A percentile compares a stretch with the other conserved stretches of the same genome.
phyloP scores from a whole-genome alignment of 768 basidiomycete species.

The Chalciporus pseudorubinellus region DNA sequence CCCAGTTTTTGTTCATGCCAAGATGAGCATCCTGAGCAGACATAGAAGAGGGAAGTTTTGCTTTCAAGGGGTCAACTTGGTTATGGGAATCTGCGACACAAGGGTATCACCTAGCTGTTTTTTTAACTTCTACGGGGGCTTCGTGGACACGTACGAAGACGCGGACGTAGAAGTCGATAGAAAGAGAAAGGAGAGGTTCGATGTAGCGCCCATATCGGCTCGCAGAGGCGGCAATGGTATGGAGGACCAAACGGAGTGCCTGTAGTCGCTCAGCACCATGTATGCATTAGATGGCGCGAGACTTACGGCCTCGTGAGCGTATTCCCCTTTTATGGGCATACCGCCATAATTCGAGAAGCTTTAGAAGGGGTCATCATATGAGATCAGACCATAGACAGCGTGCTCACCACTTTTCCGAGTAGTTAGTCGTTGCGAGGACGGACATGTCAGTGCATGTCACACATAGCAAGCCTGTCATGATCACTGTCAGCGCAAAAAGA shows the following conservation, averaged over 20 bases:
- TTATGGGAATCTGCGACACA: neutral
- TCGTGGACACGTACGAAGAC: slow-evolving; percentile 80
- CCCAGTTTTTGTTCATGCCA: slow-evolving; percentile 87
- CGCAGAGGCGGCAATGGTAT: slow-evolving; percentile 82
- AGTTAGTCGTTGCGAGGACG: slow-evolving; percentile 90
- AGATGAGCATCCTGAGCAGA: slow-evolving; percentile 82
- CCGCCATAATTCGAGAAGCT: slow-evolving; percentile 98
- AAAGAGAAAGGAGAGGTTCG: slow-evolving; percentile 82
- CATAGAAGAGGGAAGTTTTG: slow-evolving; percentile 81
- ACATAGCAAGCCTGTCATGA: slow-evolving; percentile 67
- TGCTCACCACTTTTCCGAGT: slow-evolving; percentile 90
- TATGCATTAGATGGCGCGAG: neutral
- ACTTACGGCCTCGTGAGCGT: slow-evolving; percentile 87
- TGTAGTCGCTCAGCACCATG: slow-evolving; percentile 29
- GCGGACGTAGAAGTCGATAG: slow-evolving; percentile 97
- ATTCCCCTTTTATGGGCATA: slow-evolving; percentile 86
- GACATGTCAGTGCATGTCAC: slow-evolving; percentile 97
- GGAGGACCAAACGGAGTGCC: slow-evolving; percentile 90
- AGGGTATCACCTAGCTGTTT: slow-evolving; percentile 61
- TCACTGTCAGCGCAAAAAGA: neutral
- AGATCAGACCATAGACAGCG: neutral
- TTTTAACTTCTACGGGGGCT: slow-evolving; percentile 81
- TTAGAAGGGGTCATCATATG: neutral
- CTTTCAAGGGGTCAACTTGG: slow-evolving; percentile 40
- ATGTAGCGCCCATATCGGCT: slow-evolving; percentile 91